phyloP scores from a whole-genome alignment of 495 filamentous ascomycete species.

The Apiosordaria backusii region DNA sequence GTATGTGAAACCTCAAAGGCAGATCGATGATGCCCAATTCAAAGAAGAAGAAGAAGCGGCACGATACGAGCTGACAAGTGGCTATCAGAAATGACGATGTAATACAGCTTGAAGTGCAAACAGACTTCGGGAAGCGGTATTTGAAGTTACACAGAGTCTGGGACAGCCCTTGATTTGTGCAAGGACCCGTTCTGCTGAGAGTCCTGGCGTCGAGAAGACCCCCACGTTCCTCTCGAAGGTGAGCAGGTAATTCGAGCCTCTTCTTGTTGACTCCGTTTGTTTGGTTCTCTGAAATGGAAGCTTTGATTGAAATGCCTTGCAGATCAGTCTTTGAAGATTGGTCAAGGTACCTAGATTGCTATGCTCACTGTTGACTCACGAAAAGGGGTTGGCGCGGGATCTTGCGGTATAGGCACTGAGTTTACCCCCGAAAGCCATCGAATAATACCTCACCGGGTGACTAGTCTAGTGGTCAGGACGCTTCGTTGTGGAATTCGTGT shows the following conservation, averaged over 20 bases:
- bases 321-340: too few relatives aligned
- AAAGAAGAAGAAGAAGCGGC: background rate
- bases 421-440: background rate
- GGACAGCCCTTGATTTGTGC: background rate
- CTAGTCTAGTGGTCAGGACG: slow-evolving; percentile 6
- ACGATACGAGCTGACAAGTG: background rate
- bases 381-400: too few relatives aligned
- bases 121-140: background rate
- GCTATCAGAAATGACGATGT: background rate
- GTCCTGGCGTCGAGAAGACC: background rate
- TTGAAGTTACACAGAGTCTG: background rate
- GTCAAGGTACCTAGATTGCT: too few relatives aligned
- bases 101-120: background rate
- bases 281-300: too few relatives aligned
- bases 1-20: background rate
- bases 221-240: background rate
- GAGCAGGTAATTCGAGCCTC: too few relatives aligned
- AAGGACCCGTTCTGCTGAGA: background rate
- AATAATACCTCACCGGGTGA: slow-evolving; percentile 1
- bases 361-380: too few relatives aligned
- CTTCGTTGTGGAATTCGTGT: background rate
- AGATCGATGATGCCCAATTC: background rate
- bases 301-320: too few relatives aligned
- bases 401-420: background rate
- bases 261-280: too few relatives aligned